Base-by-base conservation (phyloP, 306 rosid genomes). In the Sindora glabra region DNA sequence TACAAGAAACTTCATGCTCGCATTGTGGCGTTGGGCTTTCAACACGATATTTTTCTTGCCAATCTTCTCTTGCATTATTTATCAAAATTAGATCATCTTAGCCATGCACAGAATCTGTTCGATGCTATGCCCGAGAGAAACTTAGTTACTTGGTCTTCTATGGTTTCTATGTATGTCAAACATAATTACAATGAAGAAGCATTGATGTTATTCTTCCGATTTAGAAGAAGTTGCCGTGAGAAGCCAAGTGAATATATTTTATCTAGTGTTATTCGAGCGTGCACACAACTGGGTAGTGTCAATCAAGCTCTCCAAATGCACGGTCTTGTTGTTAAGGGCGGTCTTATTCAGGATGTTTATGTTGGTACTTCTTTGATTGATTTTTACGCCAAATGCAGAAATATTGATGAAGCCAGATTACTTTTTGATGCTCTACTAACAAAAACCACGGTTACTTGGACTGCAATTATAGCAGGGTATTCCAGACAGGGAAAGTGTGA, bases 321-420 rank as follows among this genome's bases (percentile, higher is more conserved):
- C 70, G 48, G 87, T 64, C 77, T 71, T 65, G 65, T 81, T 67
- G 51, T 83, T 22, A 90, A 76, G 75, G 64, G 75, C 58, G 89
- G 95, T 34, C 80, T 79, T 69, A 71, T 67, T 50, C 75, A 67
- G 41, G 96, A 85, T 67, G 89, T 81, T 25, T 90, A 85, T 71
- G 97, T 91, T 58, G 89, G 81, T 22, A 91, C 97, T 16, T 83
- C 96, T 59, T 67, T 91, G 76, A 62, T 91, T 73, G 86, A 81
- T 45, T 87, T 87, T 64, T 91, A 87, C 4, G 56, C 86, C 0
- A 91, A 87, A 32, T 70, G 64, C 52, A 83, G 91, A 8, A 47
- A 50, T 67, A 64, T 87, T 18, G 86, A 71, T 50, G 90, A 74
- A 45, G 91, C 96, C 25, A 81, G 74, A 62, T 65, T 79, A 72